Evolutionary conservation across 176 grass and related monocot genomes (phyloP), one percentile per base, ranked within the genome.

Genomic region (Stipa capillata): DNA sequence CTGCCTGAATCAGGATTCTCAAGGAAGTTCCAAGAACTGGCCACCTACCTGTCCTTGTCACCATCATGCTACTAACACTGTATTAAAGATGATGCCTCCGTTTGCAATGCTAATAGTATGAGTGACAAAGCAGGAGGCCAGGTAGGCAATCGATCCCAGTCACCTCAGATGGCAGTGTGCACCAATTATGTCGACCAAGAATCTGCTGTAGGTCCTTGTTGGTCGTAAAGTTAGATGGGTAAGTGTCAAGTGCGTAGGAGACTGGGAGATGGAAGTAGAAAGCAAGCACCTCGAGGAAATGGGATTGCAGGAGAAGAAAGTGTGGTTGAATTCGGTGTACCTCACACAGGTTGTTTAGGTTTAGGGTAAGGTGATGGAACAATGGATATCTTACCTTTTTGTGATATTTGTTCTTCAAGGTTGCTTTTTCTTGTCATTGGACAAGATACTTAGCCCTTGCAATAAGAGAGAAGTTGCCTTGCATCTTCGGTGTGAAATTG

Each of bases 61-160:
- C 52, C 42, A 7, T 80, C 87, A 80, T n/a, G 4, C 29, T 27
- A 85, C 52, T 61, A 52, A 61, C 69, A 76, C 53, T 48, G 21
- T 77, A 75, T 80, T 89, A 60, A 89, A 41, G 25, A 73, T 5
- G 69, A 80, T 80, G 76, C 35, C 66, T 52, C 62, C 52, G 15
- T 84, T 42, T 74, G 75, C 40, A 59, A 20, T 6, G 80, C 65
- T 62, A 71, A 35, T 55, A 18, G 35, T 52, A 37, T 63, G 60
- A 0, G 44, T 40, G 47, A 47, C 36, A 36, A 80, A 68, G 61
- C 40, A 41, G 37, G 57, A 17, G 2, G 62, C 10, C 0, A 15
- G 65, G 66, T 31, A 15, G 42, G 66, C 16, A 48, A 17, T 69
- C 65, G 45, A 10, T 69, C 65, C 40, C 14, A 45, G 65, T 69